Base-by-base conservation (phyloP, 192 early-diverging fungal genomes). In the Gamsiella multidivaricata region DNA sequence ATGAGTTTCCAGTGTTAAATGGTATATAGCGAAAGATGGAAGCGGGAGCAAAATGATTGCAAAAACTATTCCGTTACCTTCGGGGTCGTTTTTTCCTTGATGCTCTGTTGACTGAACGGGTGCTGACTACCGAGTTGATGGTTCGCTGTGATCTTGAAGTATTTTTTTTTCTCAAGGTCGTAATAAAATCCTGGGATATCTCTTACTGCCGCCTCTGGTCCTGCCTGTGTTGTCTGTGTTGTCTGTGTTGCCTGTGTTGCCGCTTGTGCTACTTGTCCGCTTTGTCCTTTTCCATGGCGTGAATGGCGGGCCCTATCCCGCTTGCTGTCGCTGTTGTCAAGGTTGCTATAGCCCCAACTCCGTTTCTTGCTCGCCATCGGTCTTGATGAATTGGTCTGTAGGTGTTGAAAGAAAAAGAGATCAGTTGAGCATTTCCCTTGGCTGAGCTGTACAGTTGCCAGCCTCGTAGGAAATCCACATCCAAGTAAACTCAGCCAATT, bases 111-210 rank as follows among this genome's bases (percentile, higher is more conserved):
- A 41, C 74, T 78, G 37, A 69, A 69, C 0, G 66, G 65, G 23
- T 69, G 61, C 20, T 78, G 65, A 20, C 53, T 62, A 0, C 65
- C 65, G 26, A 64, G 29, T 12, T 53, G 34, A 53, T 78, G 74
- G 33, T 64, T 68, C 10, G 65, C 60, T 20, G 61, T 64, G 54
- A 78, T 69, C 49, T 78, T 78, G 61, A 78, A 78, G 41, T 78
- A 78, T 41, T 78, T 78, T 64, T 69, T 68, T 61, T 78, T 78
- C 53, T 78, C 74, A 1, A 42, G 15, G 39, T 78, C 74, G 46
- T 56, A 78, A 36, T 69, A 69, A 46, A 78, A 78, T 28, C 74
- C 74, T 3, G 74, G 74, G 2, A 78, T 78, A 22, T 69, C 74
- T 14, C 59, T 45, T 3, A 69, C 34, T 17, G 28, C 42, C 50